phyloP scores from a whole-genome alignment of 23 red algal species.

The Gracilaria vermiculophylla region DNA sequence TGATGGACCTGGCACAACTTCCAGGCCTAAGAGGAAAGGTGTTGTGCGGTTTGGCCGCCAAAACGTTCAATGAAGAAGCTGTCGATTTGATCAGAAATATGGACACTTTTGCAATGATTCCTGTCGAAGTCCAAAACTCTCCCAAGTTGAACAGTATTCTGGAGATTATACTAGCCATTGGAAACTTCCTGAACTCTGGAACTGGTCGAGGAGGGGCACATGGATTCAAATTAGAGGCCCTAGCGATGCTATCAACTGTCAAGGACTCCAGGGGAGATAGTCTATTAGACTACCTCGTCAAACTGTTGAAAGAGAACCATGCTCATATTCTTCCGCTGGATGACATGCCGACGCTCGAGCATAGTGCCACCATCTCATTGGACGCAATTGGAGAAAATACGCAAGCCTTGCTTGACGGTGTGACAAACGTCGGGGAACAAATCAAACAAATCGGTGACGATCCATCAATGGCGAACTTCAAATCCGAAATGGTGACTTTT shows the following conservation, averaged over 20 bases:
- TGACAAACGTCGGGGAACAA: slow-evolving; percentile 78
- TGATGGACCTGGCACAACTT: slow-evolving; percentile 90
- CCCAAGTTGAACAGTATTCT: slow-evolving; percentile 68
- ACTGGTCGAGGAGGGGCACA: slow-evolving; percentile 84
- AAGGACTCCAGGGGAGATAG: slow-evolving; percentile 85
- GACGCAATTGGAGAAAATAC: slow-evolving; percentile 89
- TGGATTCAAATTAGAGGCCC: slow-evolving; percentile 94
- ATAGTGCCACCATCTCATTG: slow-evolving; percentile 76
- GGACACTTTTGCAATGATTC: slow-evolving; percentile 92
- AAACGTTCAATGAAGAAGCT: slow-evolving; percentile 93
- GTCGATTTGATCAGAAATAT: slow-evolving; percentile 90
- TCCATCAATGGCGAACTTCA: slow-evolving; percentile 69
- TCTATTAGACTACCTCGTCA: slow-evolving; percentile 80
- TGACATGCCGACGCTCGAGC: slow-evolving; percentile 81
- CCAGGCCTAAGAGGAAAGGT: slow-evolving; percentile 80
- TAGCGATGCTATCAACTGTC: slow-evolving; percentile 79
- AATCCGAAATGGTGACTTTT: slow-evolving; percentile 89
- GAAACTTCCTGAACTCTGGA: slow-evolving; percentile 96
- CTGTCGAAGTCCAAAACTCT: slow-evolving; percentile 81
- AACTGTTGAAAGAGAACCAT: slow-evolving; percentile 38
- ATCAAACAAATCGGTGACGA: slow-evolving; percentile 84
- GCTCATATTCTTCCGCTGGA: slow-evolving; percentile 76
- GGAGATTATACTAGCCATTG: slow-evolving; percentile 81
- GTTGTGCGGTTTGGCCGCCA: slow-evolving; percentile 76
- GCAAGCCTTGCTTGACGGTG: slow-evolving; percentile 69